These are phyloP conservation scores for Ceratonia siliqua DNA, from an alignment of 306 rosid species.

Conservation along the genomic window DNA sequence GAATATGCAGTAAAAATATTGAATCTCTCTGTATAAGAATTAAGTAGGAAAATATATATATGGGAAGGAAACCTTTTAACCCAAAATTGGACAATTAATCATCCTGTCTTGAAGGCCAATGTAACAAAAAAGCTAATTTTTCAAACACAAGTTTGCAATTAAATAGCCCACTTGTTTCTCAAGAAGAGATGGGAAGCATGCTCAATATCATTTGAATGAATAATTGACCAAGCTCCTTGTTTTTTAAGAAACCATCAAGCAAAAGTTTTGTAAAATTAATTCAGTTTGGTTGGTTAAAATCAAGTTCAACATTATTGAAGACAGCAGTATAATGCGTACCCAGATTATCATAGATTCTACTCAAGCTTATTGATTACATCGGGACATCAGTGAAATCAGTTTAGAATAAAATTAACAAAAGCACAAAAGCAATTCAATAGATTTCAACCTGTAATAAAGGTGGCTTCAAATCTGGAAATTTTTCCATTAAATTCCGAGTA, in stretches of 20 bases:
- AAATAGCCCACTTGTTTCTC: background rate
- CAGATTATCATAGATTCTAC: slow-evolving; percentile 17
- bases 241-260: background rate
- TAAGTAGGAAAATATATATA: background rate
- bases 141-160: background rate
- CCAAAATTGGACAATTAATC: background rate
- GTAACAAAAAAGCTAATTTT: no score
- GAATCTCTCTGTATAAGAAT: background rate
- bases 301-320: slow-evolving; percentile 15
- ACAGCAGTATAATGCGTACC: slow-evolving; percentile 20
- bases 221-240: background rate
- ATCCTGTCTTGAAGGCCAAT: background rate
- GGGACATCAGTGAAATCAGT: slow-evolving; percentile 21
- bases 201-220: no score
- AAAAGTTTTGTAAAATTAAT: background rate
- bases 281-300: slow-evolving; percentile 9
- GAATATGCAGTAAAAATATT: background rate
- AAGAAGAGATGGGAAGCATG: background rate
- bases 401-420: slow-evolving; percentile 10
- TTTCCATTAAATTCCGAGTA: slow-evolving; percentile 80
- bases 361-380: background rate
- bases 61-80: background rate
- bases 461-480: slow-evolving; percentile 77
- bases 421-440: slow-evolving; percentile 33
- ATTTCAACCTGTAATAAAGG: slow-evolving; percentile 84